Conservation (phyloP, 2,329 filamentous ascomycete genomes). For the Zasmidium cellare region DNA sequence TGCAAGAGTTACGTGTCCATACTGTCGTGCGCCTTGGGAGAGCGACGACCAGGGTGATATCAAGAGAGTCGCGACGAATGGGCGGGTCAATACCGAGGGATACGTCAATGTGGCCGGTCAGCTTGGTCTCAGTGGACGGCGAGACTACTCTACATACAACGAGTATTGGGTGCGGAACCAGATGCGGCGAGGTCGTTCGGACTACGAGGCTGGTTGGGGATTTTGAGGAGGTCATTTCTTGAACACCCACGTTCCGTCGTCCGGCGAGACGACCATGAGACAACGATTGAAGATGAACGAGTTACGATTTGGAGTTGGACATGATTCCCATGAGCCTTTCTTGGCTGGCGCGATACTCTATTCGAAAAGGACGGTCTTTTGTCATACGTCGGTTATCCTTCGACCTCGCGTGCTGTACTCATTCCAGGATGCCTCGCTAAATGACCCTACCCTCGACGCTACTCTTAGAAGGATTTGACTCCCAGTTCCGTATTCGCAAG, state of each 20-base stretch:
- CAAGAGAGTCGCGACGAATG: slow-evolving; percentile 25
- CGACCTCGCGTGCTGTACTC: too few relatives aligned
- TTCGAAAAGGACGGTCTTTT: too few relatives aligned
- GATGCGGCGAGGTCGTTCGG: neutral
- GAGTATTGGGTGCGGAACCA: slow-evolving; percentile 19
- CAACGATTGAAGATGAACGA: neutral
- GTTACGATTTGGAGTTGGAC: neutral
- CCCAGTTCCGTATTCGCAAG: too few relatives aligned
- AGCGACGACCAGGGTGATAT: slow-evolving; percentile 19
- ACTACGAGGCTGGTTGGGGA: neutral
- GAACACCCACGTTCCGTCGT: too few relatives aligned
- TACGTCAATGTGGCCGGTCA: slow-evolving; percentile 36
- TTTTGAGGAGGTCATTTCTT: too few relatives aligned
- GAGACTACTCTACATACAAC: slow-evolving; percentile 35
- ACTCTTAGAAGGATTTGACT: too few relatives aligned
- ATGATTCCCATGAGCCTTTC: too few relatives aligned
- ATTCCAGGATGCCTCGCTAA: too few relatives aligned
- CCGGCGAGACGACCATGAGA: too few relatives aligned
- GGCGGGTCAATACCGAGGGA: slow-evolving; percentile 28
- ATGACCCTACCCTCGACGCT: too few relatives aligned
- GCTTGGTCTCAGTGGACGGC: slow-evolving; percentile 28
- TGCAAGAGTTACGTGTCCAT: slow-evolving; percentile 32
- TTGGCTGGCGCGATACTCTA: too few relatives aligned
- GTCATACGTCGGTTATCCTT: too few relatives aligned
- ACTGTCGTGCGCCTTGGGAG: slow-evolving; percentile 33